Base-by-base conservation (phyloP, 768 basidiomycete genomes). In the Phanerochaete carnosa region DNA sequence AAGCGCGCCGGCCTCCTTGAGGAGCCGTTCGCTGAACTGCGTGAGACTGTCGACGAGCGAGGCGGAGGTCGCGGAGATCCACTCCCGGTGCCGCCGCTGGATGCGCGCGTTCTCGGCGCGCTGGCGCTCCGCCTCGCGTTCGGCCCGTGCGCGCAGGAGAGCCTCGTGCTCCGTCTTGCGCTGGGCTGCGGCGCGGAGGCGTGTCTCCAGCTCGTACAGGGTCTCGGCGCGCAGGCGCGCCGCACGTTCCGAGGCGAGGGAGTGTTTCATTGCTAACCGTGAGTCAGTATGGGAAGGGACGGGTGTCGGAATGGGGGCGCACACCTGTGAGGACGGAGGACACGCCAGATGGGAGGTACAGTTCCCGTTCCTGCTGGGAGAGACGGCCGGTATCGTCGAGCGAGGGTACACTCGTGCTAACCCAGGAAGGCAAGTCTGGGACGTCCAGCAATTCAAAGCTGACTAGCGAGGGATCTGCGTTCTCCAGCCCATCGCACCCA, bases 361-460 rank as follows among this genome's bases (percentile, higher is more conserved):
- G 50, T 19, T 23, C 29, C 25, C 35, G 22, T 30, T 23, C 26
- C 4, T 9, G 35, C 65, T 39, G 19, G 49, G 9, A 15, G 37
- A 55, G 0, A 58, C 45, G 32, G 28, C 45, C 37, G 30, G 19
- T 3, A 22, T 45, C 33, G 45, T 45, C 19, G 29, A 58, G 16
- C 67, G 32, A 28, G 39, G 26, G 29, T 65, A 59, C 53, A 51
- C 62, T 55, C 50, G 68, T 61, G 19, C 39, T n/a, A 71, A 68
- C 76, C 76, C 75, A 5, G 76, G 76, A 19, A 71, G 58, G 16
- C 68, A 58, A 23, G 8, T 77, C 77, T 1, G 70, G 68, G 26
- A 73, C 29, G 29, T 72, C 76, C 16, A 77, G 64, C 68, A 78
- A 68, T 37, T 72, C 62, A 55, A 77, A 78, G 50, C 69, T 71